Conservation (phyloP, 352 stramenopile genomes). For the Phytophthora megakarya region DNA sequence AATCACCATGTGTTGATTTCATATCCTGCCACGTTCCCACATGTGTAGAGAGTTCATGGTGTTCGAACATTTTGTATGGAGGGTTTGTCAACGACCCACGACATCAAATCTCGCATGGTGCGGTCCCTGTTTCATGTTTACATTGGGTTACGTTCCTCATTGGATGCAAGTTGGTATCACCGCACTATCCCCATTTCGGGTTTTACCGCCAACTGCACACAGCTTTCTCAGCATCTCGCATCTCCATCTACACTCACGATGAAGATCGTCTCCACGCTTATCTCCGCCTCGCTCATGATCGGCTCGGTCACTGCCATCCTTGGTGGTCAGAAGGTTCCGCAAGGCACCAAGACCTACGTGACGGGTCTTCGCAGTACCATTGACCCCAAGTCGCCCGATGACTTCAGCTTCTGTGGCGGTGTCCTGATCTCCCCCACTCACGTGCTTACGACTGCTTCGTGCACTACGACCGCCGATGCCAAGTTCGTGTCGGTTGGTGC, state of each 20-base stretch:
- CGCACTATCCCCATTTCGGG: slow-evolving; percentile 9
- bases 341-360: slow-evolving; percentile 45
- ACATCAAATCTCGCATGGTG: slow-evolving; percentile 20
- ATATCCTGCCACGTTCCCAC: slow-evolving; percentile 19
- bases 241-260: neutral
- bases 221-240: slow-evolving; percentile 1
- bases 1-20: neutral
- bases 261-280: slow-evolving; percentile 24
- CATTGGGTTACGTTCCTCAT: slow-evolving; percentile 15
- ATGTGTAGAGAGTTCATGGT: slow-evolving; percentile 14
- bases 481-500: slow-evolving; percentile 38
- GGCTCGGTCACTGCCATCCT: slow-evolving; percentile 35
- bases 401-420: slow-evolving; percentile 32
- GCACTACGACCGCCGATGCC: slow-evolving; percentile 1
- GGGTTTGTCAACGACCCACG: neutral
- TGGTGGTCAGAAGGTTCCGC: slow-evolving; percentile 39
- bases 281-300: slow-evolving; percentile 29
- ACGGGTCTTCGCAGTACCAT: slow-evolving; percentile 39
- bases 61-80: slow-evolving; percentile 3
- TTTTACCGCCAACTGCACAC: slow-evolving; percentile 22
- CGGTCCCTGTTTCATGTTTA: slow-evolving; percentile 9
- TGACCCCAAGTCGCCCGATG: slow-evolving; percentile 19
- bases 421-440: slow-evolving; percentile 26
- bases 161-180: neutral
- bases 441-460: slow-evolving; percentile 36